Evolutionary conservation across 345 rosid genomes (phyloP).

Genomic region (Lepidium africanum): DNA sequence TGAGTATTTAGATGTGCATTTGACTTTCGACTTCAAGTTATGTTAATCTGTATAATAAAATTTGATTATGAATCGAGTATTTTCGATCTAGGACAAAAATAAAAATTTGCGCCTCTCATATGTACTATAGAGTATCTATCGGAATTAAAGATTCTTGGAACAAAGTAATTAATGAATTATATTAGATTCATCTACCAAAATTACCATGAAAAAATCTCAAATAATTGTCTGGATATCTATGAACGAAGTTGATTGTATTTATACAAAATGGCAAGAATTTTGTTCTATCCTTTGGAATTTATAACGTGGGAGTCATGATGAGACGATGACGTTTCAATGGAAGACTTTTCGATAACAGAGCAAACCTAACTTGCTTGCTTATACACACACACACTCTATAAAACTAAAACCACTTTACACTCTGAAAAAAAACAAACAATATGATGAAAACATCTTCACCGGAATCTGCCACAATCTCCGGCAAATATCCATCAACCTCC

Average conservation of each 20-base stretch:
- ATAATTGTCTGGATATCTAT: background rate
- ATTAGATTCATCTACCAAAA: background rate
- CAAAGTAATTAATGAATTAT: too few species aligned
- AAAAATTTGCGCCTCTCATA: too few species aligned
- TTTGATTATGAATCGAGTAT: too few species aligned
- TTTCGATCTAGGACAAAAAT: too few species aligned
- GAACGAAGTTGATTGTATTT: slow-evolving; percentile 8
- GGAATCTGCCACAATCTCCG: slow-evolving; percentile 32
- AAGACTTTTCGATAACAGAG: slow-evolving; percentile 17
- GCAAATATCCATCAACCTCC: slow-evolving; percentile 32
- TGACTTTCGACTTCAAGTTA: too few species aligned
- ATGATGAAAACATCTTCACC: slow-evolving; percentile 40
- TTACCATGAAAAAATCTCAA: background rate
- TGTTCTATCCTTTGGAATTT: slow-evolving; percentile 22
- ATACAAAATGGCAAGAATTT: slow-evolving; percentile 16
- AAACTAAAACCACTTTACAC: background rate
- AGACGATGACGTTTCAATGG: slow-evolving; percentile 23
- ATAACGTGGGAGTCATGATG: background rate
- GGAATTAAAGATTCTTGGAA: too few species aligned
- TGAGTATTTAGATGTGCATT: too few species aligned
- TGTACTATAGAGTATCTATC: too few species aligned
- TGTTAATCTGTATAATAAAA: too few species aligned
- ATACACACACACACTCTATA: background rate
- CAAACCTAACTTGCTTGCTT: background rate
- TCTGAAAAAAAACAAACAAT: background rate